Evolutionary conservation across 176 grass and related monocot genomes (phyloP).

Genomic region (Oryza glaberrima): DNA sequence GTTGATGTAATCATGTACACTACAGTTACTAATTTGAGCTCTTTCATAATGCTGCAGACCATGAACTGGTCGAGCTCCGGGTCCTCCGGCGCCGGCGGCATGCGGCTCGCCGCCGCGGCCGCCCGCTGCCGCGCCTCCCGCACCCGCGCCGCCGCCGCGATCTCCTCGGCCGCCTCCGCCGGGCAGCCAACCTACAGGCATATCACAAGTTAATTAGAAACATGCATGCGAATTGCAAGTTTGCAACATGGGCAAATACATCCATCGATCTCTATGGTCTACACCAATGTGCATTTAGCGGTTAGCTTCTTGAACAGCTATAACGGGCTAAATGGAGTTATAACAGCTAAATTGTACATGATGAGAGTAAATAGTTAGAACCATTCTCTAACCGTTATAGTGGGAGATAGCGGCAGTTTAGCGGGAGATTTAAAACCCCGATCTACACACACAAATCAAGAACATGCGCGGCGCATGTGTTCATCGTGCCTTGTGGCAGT

Average conservation of each 20-base stretch:
- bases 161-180: slow-evolving; percentile 28
- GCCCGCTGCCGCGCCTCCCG: slow-evolving; percentile 44
- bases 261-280: not conserved
- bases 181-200: slow-evolving; percentile 39
- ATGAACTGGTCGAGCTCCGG: slow-evolving; percentile 66
- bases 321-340: no score
- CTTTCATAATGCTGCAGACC: slow-evolving; percentile 20
- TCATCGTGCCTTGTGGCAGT: slow-evolving; percentile 63
- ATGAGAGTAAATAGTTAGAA: no score
- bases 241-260: not conserved
- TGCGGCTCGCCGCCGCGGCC: slow-evolving; percentile 26
- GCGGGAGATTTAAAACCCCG: no score
- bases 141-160: slow-evolving; percentile 33
- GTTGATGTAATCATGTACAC: not conserved
- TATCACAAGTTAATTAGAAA: not conserved
- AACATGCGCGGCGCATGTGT: not conserved
- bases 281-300: no score
- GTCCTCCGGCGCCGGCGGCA: slow-evolving; percentile 38
- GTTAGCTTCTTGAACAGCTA: no score
- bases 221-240: not conserved
- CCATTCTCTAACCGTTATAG: no score
- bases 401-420: no score
- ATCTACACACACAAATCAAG: not conserved
- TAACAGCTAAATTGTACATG: no score
- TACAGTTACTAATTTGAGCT: no score